Base-by-base conservation (phyloP, 345 rosid genomes). In the Lepidium africanum region DNA sequence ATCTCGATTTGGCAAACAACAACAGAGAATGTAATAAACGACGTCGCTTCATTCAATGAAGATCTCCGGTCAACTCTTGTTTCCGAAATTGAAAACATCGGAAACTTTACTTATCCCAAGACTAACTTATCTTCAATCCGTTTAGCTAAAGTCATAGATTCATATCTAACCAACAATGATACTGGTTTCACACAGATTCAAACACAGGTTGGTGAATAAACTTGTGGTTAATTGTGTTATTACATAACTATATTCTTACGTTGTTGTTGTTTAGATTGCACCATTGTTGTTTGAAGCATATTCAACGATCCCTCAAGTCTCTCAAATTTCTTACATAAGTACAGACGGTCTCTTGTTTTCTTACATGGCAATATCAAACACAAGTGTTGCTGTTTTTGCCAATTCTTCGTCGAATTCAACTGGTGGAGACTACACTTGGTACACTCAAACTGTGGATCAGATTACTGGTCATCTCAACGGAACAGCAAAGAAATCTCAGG, bases 361-460 rank as follows among this genome's bases (percentile, higher is more conserved):
- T 39, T 69, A 54, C 65, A 39, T 40, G 3, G 30, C 43, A 37
- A 30, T 45, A 5, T 6, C 14, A 21, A 48, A 69, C 55, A 39
- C n/a, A 75, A 68, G 21, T 13, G 32, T 74, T 9, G 73, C 65
- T 25, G 46, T 68, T 38, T 74, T 61, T 27, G 50, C 69, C 15
- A 74, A 68, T 33, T 67, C 72, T 33, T 25, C n/a, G n/a, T n/a
- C n/a, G n/a, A n/a, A n/a, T n/a, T n/a, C 67, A 35, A 59, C 10
- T 56, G 59, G 70, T 49, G 39, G 30, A 57, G 60, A 60, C 17
- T 60, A 74, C 58, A 60, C 58, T 67, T 69, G 70, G 74, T 75
- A 75, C 61, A 54, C 48, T 69, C 78, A 75, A 75, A 32, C 51
- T 14, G 39, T 74, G 23, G 78, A 74, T 67, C 64, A 68, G 21